phyloP scores from a whole-genome alignment of 2,329 filamentous ascomycete species.

The Metarhizium guizhouense region DNA sequence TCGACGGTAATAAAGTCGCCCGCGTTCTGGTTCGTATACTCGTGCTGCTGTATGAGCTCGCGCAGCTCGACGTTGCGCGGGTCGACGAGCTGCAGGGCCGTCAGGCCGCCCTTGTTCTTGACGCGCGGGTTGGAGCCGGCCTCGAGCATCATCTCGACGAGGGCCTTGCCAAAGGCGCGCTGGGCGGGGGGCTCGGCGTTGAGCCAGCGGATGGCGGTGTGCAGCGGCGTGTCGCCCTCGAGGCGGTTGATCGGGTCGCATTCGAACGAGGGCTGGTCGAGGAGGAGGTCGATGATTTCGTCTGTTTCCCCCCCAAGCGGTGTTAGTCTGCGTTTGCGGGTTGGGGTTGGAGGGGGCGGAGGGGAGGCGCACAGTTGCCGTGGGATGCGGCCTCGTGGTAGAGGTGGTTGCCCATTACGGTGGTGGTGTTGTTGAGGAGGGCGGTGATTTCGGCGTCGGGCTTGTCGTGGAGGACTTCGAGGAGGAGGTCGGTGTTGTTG shows the following conservation, averaged over 20 bases:
- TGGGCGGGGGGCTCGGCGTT: constrained; percentile 58
- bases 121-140: constrained; percentile 54
- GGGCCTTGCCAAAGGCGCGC: constrained; percentile 53
- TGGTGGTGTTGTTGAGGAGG: constrained; percentile 78
- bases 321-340: too few species aligned
- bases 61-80: constrained; percentile 55
- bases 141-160: constrained; percentile 76
- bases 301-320: constrained; percentile 34
- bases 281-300: constrained; percentile 71
- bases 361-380: constrained; percentile 65
- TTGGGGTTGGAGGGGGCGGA: too few species aligned
- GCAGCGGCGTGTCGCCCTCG: constrained; percentile 71
- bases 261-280: constrained; percentile 77
- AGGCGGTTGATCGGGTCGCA: constrained; percentile 67
- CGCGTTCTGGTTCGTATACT: constrained; percentile 52
- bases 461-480: constrained; percentile 58
- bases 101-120: constrained; percentile 65
- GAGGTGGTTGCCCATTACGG: constrained; percentile 78
- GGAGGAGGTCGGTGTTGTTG: constrained; percentile 81
- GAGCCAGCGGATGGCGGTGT: constrained; percentile 69
- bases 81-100: constrained; percentile 63
- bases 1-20: constrained; percentile 44
- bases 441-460: constrained; percentile 58
- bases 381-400: constrained; percentile 81
- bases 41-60: constrained; percentile 58